Conservation (phyloP, 441 rosid species). For the Populus hybrid region DNA sequence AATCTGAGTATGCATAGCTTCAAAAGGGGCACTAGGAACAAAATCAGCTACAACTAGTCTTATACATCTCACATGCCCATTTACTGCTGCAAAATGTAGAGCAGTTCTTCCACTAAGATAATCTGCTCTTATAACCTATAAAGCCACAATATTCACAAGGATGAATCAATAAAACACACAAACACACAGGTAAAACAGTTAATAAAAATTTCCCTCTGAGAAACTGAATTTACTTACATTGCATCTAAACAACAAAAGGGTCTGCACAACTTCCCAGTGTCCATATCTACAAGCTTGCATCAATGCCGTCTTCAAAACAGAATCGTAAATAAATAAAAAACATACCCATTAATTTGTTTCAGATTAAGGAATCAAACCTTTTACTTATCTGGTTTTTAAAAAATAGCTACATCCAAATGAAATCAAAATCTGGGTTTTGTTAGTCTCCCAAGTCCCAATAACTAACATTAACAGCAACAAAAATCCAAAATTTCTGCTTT, state of each 20-base stretch:
- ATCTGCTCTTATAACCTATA: constrained; percentile 85
- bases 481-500: neutral
- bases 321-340: neutral
- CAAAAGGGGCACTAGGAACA: constrained; percentile 78
- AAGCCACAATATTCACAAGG: constrained; percentile 1
- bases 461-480: neutral
- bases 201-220: neutral
- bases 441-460: neutral
- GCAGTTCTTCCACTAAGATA: constrained; percentile 96
- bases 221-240: constrained; percentile 52
- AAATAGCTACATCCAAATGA: neutral
- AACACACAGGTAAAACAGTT: neutral
- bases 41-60: constrained; percentile 89
- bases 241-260: constrained; percentile 85
- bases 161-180: neutral
- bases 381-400: neutral
- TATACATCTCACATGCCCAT: constrained; percentile 93
- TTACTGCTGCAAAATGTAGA: constrained; percentile 88
- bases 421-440: neutral
- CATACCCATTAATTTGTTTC: constrained; percentile 11
- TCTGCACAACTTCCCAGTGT: constrained; percentile 97
- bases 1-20: constrained; percentile 37
- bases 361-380: neutral
- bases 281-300: constrained; percentile 99
- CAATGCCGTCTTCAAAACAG: constrained; percentile 67